A percentile compares a stretch with the other conserved stretches of the same genome.
These are phyloP conservation scores for Neurospora tetrasperma DNA, from an alignment of 495 filamentous ascomycete genomes.

Conservation along the genomic window DNA sequence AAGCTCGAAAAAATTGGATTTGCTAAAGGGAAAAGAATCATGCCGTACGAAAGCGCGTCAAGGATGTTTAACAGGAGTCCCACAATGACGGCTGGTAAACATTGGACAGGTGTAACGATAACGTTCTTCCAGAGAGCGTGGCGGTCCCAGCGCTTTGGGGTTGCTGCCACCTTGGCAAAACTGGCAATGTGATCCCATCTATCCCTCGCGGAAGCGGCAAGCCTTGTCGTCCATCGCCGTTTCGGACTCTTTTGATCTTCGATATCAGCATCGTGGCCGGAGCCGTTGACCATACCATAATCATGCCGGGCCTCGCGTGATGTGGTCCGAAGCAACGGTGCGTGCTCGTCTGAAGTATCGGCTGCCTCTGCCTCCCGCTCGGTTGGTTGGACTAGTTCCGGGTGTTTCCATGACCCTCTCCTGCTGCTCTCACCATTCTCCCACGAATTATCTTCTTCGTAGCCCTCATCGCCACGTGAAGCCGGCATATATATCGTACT, in stretches of 20 bases:
- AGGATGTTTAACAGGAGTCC: conserved; percentile 86
- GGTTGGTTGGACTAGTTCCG: background rate
- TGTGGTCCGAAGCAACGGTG: conserved; percentile 26
- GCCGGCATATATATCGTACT: conserved; percentile 12
- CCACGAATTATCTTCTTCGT: conserved; percentile 11
- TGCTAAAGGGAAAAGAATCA: conserved; percentile 91
- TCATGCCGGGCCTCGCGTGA: conserved; percentile 15
- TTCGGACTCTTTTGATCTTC: conserved; percentile 25
- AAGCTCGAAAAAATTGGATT: conserved; percentile 71
- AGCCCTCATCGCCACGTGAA: conserved; percentile 6
- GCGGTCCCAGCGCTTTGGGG: conserved; percentile 65
- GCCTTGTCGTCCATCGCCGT: conserved; percentile 11
- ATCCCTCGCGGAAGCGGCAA: conserved; percentile 2
- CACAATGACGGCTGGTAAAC: conserved; percentile 75
- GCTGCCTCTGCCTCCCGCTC: conserved; percentile 4
- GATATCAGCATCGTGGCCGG: conserved; percentile 22
- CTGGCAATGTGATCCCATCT: conserved; percentile 2
- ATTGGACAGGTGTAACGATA: conserved; percentile 54
- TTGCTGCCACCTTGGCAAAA: conserved; percentile 19
- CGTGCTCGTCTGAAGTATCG: conserved; percentile 22
- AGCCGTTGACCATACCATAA: conserved; percentile 14
- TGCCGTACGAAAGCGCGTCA: conserved; percentile 89
- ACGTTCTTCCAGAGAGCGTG: conserved; percentile 52
- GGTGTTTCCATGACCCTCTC: conserved; percentile 2
- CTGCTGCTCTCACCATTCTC: background rate